Conservation (phyloP, 2,329 filamentous ascomycete species). For the Alternaria triticina region DNA sequence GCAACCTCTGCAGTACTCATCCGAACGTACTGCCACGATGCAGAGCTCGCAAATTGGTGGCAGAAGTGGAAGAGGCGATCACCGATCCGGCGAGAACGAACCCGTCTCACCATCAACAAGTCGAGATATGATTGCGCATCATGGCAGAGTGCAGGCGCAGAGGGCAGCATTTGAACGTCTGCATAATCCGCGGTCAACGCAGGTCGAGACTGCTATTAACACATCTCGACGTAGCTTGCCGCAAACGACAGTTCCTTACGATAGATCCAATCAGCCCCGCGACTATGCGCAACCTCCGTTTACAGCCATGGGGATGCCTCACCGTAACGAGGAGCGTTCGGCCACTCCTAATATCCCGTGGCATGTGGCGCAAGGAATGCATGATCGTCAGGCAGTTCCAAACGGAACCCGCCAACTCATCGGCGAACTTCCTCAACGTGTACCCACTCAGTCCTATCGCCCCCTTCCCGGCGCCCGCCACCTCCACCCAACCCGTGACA, state of each 20-base stretch:
- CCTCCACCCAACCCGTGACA: conserved; percentile 6
- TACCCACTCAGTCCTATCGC: conserved; percentile 1
- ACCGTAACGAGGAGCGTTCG: conserved; percentile 7
- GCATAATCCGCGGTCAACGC: conserved; percentile 9
- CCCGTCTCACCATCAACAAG: conserved; percentile 8
- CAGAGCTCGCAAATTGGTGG: neutral
- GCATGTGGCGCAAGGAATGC: neutral
- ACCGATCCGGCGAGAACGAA: conserved; percentile 34
- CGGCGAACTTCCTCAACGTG: neutral
- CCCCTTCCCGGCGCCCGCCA: neutral
- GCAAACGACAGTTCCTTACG: conserved; percentile 12
- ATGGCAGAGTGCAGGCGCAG: conserved; percentile 22
- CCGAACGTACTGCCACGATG: neutral
- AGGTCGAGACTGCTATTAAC: neutral
- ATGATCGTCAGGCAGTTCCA: neutral
- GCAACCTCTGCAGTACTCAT: neutral
- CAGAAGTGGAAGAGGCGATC: conserved; percentile 8
- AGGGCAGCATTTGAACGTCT: conserved; percentile 22
- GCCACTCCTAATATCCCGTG: conserved; percentile 1
- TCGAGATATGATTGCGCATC: neutral
- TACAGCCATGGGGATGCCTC: neutral
- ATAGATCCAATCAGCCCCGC: conserved; percentile 19
- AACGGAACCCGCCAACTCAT: neutral
- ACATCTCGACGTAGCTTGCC: conserved; percentile 18
- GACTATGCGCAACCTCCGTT: neutral